Conservation (phyloP, 345 rosid species). For the Clausena lansium region DNA sequence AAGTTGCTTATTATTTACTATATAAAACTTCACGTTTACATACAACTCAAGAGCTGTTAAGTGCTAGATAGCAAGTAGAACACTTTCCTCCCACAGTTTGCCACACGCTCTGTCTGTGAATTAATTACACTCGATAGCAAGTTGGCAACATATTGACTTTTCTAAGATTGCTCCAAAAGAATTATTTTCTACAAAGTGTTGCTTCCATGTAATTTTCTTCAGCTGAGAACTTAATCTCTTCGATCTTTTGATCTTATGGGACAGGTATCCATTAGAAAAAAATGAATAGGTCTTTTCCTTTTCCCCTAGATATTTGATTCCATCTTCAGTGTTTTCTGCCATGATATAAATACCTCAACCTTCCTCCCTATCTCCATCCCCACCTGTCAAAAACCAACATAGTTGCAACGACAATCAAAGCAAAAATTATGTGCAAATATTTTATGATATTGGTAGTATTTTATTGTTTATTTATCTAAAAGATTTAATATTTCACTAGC, state of each 20-base stretch:
- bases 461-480: not conserved
- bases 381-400: not conserved
- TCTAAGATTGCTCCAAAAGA: not conserved
- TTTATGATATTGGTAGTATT: not conserved
- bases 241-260: too few relatives aligned
- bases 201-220: not conserved
- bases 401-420: not conserved
- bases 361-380: not conserved
- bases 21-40: not conserved
- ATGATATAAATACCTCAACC: not conserved
- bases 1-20: not conserved
- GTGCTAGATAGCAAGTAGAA: not conserved
- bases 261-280: too few relatives aligned
- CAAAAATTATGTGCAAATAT: not conserved
- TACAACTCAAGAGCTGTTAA: not conserved
- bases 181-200: not conserved
- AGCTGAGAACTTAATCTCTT: not conserved
- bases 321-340: not conserved
- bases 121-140: not conserved
- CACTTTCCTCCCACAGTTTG: not conserved
- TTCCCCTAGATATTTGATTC: not conserved
- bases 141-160: not conserved
- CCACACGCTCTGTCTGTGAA: not conserved
- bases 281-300: too few relatives aligned
- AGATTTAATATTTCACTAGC: not conserved